Conservation (phyloP, 768 basidiomycete genomes). For the Hortiboletus flavorubellus region DNA sequence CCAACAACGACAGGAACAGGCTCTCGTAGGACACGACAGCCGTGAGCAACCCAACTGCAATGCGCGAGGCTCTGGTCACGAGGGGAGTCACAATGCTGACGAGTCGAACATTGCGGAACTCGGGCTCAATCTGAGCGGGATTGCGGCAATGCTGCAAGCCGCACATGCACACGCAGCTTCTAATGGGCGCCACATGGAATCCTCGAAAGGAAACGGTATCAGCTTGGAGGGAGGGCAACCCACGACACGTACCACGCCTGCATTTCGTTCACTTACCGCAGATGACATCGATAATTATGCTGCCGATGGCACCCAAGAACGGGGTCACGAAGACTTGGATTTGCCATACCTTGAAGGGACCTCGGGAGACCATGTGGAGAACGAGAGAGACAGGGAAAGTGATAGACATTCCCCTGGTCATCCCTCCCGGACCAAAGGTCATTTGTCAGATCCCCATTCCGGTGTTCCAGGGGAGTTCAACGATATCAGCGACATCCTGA, state of each 20-base stretch:
- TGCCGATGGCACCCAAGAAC: slow-evolving; percentile 25
- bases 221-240: slow-evolving; percentile 44
- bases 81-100: slow-evolving; percentile 13
- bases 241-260: slow-evolving; percentile 66
- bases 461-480: slow-evolving; percentile 57
- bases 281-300: slow-evolving; percentile 31
- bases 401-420: slow-evolving; percentile 36
- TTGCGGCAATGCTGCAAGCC: slow-evolving; percentile 79
- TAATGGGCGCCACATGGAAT: slow-evolving; percentile 44
- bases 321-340: slow-evolving; percentile 49
- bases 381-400: slow-evolving; percentile 40
- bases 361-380: slow-evolving; percentile 18
- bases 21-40: slow-evolving; percentile 35
- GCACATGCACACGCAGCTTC: slow-evolving; percentile 61
- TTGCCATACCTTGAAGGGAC: slow-evolving; percentile 48
- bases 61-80: slow-evolving; percentile 12
- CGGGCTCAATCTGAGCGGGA: slow-evolving; percentile 56
- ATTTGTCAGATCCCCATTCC: slow-evolving; percentile 43
- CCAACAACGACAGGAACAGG: slow-evolving; percentile 57
- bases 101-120: slow-evolving; percentile 33
- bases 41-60: slow-evolving; percentile 25
- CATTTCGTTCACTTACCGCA: slow-evolving; percentile 75
- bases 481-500: slow-evolving; percentile 75
- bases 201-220: slow-evolving; percentile 46
- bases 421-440: slow-evolving; percentile 23